Evolutionary conservation across 2,329 filamentous ascomycete genomes (phyloP).

Genomic region (Neodidymelliopsis sp.): DNA sequence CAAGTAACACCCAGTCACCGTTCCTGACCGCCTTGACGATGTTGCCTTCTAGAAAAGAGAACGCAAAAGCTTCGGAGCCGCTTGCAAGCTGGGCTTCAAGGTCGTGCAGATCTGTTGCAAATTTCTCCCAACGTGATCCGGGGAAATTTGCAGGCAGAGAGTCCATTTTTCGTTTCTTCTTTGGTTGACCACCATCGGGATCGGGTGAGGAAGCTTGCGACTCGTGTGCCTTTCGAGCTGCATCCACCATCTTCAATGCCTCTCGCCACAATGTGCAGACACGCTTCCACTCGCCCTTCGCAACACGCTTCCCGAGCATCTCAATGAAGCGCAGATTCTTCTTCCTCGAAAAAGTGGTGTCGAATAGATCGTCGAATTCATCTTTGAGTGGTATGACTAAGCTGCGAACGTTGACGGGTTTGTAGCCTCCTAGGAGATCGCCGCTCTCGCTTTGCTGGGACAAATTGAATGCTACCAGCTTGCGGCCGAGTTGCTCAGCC

Average conservation of each 20-base stretch:
- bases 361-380: constrained; percentile 90
- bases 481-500: constrained; percentile 82
- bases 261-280: constrained; percentile 87
- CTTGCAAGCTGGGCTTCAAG: constrained; percentile 82
- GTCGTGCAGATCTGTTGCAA: constrained; percentile 75
- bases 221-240: constrained; percentile 50
- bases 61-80: constrained; percentile 80
- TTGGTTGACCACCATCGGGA: constrained; percentile 65
- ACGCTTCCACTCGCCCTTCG: constrained; percentile 85
- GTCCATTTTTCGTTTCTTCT: constrained; percentile 75
- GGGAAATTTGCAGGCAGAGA: constrained; percentile 60
- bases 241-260: constrained; percentile 84
- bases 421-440: constrained; percentile 95
- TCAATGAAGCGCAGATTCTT: constrained; percentile 86
- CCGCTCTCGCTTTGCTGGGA: constrained; percentile 98
- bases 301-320: constrained; percentile 78
- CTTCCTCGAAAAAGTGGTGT: constrained; percentile 82
- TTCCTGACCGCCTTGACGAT: constrained; percentile 95
- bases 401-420: constrained; percentile 89
- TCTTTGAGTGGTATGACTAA: constrained; percentile 90
- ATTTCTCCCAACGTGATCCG: constrained; percentile 79
- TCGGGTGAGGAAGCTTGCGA: constrained; percentile 49
- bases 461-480: constrained; percentile 90
- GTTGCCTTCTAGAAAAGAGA: constrained; percentile 95
- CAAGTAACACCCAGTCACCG: constrained; percentile 94